Conservation (phyloP, 2,329 filamentous ascomycete species). For the Pleurostoma richardsiae region DNA sequence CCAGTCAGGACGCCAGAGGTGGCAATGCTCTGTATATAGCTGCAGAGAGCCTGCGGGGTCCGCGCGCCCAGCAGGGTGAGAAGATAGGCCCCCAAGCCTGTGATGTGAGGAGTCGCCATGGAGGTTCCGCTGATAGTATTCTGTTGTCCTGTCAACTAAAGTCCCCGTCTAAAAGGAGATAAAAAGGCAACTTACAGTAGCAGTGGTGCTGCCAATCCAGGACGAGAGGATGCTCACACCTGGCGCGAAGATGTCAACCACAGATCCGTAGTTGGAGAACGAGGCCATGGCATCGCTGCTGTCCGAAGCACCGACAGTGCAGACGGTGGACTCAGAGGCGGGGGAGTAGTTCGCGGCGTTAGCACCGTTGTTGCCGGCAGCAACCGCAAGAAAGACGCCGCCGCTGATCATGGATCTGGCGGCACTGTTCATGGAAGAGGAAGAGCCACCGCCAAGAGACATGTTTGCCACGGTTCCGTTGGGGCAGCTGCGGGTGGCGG, state of each 20-base stretch:
- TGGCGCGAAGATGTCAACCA: conserved; percentile 47
- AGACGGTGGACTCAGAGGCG: conserved; percentile 39
- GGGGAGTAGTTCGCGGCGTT: conserved; percentile 41
- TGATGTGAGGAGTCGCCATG: conserved; percentile 28
- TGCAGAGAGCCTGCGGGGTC: conserved; percentile 39
- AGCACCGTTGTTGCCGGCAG: conserved; percentile 45
- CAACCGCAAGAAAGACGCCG: conserved; percentile 49
- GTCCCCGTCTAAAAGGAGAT: not conserved
- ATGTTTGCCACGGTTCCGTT: conserved; percentile 48
- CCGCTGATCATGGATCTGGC: conserved; percentile 37
- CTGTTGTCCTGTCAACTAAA: conserved; percentile 1
- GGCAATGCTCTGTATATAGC: conserved; percentile 17
- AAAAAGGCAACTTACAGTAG: conserved; percentile 12
- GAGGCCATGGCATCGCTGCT: conserved; percentile 30
- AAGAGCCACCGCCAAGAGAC: conserved; percentile 46
- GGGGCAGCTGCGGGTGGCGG: conserved; percentile 27
- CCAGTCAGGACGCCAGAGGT: conserved; percentile 1
- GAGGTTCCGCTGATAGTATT: conserved; percentile 42
- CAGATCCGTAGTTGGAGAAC: conserved; percentile 47
- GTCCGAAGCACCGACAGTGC: conserved; percentile 48
- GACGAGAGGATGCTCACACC: conserved; percentile 41
- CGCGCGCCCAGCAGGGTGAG: conserved; percentile 35
- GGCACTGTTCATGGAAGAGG: conserved; percentile 43
- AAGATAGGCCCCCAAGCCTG: conserved; percentile 30
- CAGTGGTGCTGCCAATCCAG: conserved; percentile 36